Conservation (phyloP, 2,329 filamentous ascomycete genomes). For the Aspergillus viridinutans region DNA sequence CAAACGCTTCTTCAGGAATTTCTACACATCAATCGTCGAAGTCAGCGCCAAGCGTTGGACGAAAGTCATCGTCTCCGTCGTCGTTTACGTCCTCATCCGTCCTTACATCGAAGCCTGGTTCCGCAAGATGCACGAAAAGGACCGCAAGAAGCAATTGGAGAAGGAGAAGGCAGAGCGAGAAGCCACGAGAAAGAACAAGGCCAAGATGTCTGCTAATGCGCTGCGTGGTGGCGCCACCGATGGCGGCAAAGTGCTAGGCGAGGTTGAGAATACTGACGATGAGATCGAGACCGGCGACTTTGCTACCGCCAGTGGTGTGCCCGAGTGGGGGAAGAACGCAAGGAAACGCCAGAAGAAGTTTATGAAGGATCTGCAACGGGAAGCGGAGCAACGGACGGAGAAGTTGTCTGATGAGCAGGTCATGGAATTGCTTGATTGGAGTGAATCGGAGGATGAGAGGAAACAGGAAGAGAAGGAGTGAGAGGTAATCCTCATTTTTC, state of each 20-base stretch:
- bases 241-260: slow-evolving; percentile 44
- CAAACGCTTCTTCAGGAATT: slow-evolving; percentile 36
- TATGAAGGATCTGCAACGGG: slow-evolving; percentile 61
- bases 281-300: slow-evolving; percentile 44
- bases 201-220: slow-evolving; percentile 61
- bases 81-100: slow-evolving; percentile 68
- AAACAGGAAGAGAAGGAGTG: slow-evolving; percentile 10
- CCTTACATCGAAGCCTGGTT: slow-evolving; percentile 69
- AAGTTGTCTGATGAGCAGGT: slow-evolving; percentile 72
- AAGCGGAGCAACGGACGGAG: slow-evolving; percentile 58
- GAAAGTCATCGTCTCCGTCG: slow-evolving; percentile 66
- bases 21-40: slow-evolving; percentile 39
- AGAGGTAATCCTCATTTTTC: background rate
- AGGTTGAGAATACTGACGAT: slow-evolving; percentile 39
- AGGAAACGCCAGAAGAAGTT: slow-evolving; percentile 64
- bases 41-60: slow-evolving; percentile 50
- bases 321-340: slow-evolving; percentile 66
- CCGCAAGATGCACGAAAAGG: slow-evolving; percentile 49
- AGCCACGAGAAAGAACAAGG: slow-evolving; percentile 36
- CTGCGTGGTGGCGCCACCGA: slow-evolving; percentile 57
- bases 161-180: slow-evolving; percentile 53
- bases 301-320: slow-evolving; percentile 45
- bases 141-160: slow-evolving; percentile 45
- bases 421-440: slow-evolving; percentile 62
- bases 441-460: slow-evolving; percentile 33